A percentile compares a stretch with the other conserved stretches of the same genome.
Evolutionary conservation across 1,139 yeast species (phyloP).

Genomic region (Scheffersomyces parashehatae): DNA sequence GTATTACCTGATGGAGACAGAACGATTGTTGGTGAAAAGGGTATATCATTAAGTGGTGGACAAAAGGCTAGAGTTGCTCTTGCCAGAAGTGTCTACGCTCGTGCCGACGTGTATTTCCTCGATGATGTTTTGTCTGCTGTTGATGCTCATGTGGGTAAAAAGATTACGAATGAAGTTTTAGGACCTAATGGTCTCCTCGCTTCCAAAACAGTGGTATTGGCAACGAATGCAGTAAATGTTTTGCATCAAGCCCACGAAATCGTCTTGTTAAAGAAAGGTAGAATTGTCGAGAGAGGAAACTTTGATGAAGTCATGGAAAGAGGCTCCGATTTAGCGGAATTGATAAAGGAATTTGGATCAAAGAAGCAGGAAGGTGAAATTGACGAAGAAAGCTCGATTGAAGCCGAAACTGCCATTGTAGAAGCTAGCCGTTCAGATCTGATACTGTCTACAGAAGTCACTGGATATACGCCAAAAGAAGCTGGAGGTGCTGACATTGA

Average conservation of each 20-base stretch:
- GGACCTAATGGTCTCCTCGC: slow-evolving; percentile 19
- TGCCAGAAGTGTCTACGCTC: slow-evolving; percentile 26
- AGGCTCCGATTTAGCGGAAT: slow-evolving; percentile 21
- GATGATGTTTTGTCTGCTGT: slow-evolving; percentile 28
- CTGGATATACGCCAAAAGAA: neutral
- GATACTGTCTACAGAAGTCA: neutral
- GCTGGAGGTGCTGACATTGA: slow-evolving; percentile 1
- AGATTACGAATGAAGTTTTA: slow-evolving; percentile 17
- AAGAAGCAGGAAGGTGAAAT: slow-evolving; percentile 14
- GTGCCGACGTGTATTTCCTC: slow-evolving; percentile 23
- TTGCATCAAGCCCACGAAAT: slow-evolving; percentile 18
- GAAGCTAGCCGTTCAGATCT: neutral
- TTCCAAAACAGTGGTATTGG: slow-evolving; percentile 21
- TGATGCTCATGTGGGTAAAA: slow-evolving; percentile 27
- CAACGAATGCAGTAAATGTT: slow-evolving; percentile 23
- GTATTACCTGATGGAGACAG: slow-evolving; percentile 25
- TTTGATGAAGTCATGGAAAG: slow-evolving; percentile 17
- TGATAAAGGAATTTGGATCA: slow-evolving; percentile 28
- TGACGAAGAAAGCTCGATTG: slow-evolving; percentile 3
- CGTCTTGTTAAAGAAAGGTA: slow-evolving; percentile 16
- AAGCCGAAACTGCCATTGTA: neutral
- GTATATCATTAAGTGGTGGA: slow-evolving; percentile 28
- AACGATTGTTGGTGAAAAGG: slow-evolving; percentile 27
- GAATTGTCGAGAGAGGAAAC: slow-evolving; percentile 19
- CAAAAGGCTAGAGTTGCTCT: slow-evolving; percentile 28